These are phyloP conservation scores for Medicago lupulina DNA, from an alignment of 306 rosid genomes.

Conservation along the genomic window DNA sequence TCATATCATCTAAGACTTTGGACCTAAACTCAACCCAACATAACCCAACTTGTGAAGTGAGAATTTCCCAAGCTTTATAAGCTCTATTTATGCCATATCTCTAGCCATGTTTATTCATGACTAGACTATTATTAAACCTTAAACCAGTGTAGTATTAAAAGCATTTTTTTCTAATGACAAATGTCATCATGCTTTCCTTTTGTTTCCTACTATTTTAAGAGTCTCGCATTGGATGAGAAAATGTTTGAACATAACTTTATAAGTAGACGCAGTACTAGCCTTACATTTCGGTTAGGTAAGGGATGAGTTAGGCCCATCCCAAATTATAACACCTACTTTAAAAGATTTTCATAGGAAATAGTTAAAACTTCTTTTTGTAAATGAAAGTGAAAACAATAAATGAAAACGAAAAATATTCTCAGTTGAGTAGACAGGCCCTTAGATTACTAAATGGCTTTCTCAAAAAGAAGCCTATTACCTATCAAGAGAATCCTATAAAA, in stretches of 20 bases:
- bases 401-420: background rate
- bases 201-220: background rate
- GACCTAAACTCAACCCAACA: background rate
- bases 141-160: background rate
- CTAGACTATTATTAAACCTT: background rate
- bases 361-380: background rate
- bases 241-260: background rate
- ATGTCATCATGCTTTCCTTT: slow-evolving; percentile 3
- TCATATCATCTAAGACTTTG: background rate
- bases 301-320: background rate
- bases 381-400: background rate
- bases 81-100: background rate
- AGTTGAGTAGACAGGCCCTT: background rate
- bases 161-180: background rate
- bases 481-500: background rate
- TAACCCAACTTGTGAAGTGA: background rate
- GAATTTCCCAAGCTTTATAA: background rate
- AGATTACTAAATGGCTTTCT: slow-evolving; percentile 11
- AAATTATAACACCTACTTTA: too few relatives aligned
- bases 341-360: background rate
- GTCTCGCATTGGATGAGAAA: background rate
- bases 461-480: slow-evolving; percentile 5
- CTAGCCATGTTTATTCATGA: background rate
- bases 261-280: too few relatives aligned
- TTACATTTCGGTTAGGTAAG: background rate